Base-by-base conservation (phyloP, 495 filamentous ascomycete genomes). In the Penicillium pulvis region DNA sequence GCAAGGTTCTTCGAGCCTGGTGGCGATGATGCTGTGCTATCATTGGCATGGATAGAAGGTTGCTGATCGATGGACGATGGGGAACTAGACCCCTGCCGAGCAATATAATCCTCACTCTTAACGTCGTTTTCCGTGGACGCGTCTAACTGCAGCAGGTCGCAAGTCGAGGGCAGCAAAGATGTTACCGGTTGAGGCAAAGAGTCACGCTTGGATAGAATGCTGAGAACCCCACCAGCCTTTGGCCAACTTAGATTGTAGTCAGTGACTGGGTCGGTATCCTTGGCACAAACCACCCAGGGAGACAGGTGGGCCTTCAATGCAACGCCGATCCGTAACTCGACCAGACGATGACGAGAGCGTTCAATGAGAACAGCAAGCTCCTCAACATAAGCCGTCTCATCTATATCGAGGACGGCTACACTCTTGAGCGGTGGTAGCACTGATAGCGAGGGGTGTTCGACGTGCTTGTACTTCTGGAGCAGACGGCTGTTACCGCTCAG, bases 381-480 rank as follows among this genome's bases (percentile, higher is more conserved):
- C 64, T 96, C 91, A 39, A 97, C 71, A 74, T 98, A 96, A 19
- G 86, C 82, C 7, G 90, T 76, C 66, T 96, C 91, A 62, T 98
- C 93, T 47, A 98, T 91, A 60, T 96, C 90, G 44, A 98, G 79
- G 10, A 94, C 92, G 26, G 83, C 90, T 56, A 97, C 73, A 62
- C 87, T 92, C 70, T 85, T 89, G 50, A 98, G 75, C 3, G 92
- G 83, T 14, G 91, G 91, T 5, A 98, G 77, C 16, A 93, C 83
- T 56, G 90, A 96, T 64, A 98, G 88, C 6, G 90, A 91, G 0
- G 93, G 93, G 51, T 90, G 88, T 70, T 97, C 91, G 26, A 92
- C 88, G 51, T 81, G 79, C 44, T 60, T 74, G 62, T 76, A 79
- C 44, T 71, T 78, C 41, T 74, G 62, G 2, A 69, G 54, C 11